phyloP scores from a whole-genome alignment of 768 basidiomycete genomes.

The Termitomyces sp. region DNA sequence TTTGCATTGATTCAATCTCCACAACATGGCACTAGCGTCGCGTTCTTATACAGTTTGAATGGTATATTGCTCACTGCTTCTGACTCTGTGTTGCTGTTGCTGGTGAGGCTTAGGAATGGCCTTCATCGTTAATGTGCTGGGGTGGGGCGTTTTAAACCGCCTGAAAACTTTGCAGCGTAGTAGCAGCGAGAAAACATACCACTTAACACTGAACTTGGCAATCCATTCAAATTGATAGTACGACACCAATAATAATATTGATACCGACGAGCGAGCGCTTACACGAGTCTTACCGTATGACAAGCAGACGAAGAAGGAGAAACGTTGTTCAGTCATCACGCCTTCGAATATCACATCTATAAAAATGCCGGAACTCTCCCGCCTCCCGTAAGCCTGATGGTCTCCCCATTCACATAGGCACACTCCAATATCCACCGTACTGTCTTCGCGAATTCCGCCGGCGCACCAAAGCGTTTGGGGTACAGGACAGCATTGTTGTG shows the following conservation, averaged over 20 bases:
- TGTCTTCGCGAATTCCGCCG: constrained; percentile 47
- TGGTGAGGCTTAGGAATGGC: too few species aligned
- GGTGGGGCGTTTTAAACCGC: background rate
- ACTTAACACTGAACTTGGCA: too few species aligned
- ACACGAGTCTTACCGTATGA: background rate
- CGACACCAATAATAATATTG: too few species aligned
- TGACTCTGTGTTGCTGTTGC: background rate
- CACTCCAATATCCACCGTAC: constrained; percentile 46
- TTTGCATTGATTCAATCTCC: background rate
- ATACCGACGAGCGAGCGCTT: too few species aligned
- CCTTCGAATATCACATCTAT: background rate
- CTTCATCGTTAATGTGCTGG: background rate
- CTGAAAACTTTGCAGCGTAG: background rate
- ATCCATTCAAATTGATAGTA: too few species aligned
- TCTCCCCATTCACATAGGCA: constrained; percentile 53
- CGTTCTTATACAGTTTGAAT: background rate
- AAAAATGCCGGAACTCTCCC: background rate
- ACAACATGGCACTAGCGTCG: background rate
- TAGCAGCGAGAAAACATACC: too few species aligned
- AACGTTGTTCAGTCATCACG: background rate
- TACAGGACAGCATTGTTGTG: constrained; percentile 35
- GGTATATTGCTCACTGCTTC: background rate
- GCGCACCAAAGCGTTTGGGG: constrained; percentile 41
- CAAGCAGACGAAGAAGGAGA: too few species aligned
- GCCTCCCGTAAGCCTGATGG: constrained; percentile 40